These are phyloP conservation scores for Hygrophila difformis DNA, from an alignment of 257 asterid genomes.

Conservation along the genomic window DNA sequence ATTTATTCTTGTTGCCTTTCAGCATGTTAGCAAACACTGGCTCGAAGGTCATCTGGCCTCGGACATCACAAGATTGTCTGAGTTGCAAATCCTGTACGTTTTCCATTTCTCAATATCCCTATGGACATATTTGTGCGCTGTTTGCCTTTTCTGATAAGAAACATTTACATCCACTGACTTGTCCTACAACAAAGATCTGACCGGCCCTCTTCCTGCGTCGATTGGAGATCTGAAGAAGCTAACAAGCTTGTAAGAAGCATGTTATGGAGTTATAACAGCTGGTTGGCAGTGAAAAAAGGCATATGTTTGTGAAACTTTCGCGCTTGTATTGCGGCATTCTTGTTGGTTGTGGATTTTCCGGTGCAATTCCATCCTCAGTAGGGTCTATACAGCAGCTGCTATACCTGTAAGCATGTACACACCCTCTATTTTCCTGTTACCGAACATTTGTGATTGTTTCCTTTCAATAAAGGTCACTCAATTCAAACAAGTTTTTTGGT, in stretches of 20 bases:
- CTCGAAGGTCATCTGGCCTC: slow-evolving; percentile 57
- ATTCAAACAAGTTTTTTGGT: slow-evolving; percentile 61
- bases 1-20: no score
- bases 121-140: no score
- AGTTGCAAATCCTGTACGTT: slow-evolving; percentile 67
- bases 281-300: no score
- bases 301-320: no score
- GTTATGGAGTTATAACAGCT: slow-evolving; percentile 1
- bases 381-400: slow-evolving; percentile 56
- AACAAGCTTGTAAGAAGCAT: slow-evolving; percentile 57
- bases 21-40: slow-evolving; percentile 55
- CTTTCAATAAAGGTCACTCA: slow-evolving; percentile 43
- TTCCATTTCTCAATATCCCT: no score
- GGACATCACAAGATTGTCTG: slow-evolving; percentile 49
- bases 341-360: slow-evolving; percentile 72
- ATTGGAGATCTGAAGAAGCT: slow-evolving; percentile 58
- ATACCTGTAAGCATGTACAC: slow-evolving; percentile 46
- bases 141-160: no score
- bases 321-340: slow-evolving; percentile 45
- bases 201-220: slow-evolving; percentile 52
- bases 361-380: slow-evolving; percentile 57
- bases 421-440: no score
- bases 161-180: slow-evolving; percentile 38
- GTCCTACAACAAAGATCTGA: slow-evolving; percentile 59
- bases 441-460: neutral